A percentile compares a stretch with the other conserved stretches of the same genome.
Evolutionary conservation across 768 basidiomycete genomes (phyloP).

Genomic region (Erythrobasidium yunnanense): DNA sequence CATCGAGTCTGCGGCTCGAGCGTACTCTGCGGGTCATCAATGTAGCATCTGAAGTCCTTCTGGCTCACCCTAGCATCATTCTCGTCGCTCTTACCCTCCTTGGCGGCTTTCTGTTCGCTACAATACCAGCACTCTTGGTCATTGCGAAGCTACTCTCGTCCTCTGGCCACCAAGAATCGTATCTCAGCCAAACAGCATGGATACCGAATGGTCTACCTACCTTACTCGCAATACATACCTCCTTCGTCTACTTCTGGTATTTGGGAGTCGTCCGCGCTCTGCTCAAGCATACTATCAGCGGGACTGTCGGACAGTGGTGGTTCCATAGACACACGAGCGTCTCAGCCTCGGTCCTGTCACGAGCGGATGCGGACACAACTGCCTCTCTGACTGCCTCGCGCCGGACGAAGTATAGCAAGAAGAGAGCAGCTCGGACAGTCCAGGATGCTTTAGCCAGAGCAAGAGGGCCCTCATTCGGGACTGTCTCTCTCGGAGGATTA

Average conservation of each 20-base stretch:
- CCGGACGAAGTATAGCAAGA: neutral
- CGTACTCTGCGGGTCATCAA: constrained; percentile 22
- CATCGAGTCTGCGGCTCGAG: constrained; percentile 5
- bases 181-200: neutral
- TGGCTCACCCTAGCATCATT: constrained; percentile 4
- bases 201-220: neutral
- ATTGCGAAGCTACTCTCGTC: constrained; percentile 16
- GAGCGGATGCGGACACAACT: neutral
- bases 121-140: neutral
- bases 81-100: neutral
- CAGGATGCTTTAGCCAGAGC: neutral
- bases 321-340: neutral
- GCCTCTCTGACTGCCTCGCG: neutral
- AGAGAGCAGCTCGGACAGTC: neutral
- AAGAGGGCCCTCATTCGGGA: neutral
- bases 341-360: neutral
- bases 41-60: neutral
- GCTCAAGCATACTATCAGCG: constrained; percentile 5
- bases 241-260: constrained; percentile 20
- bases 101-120: neutral
- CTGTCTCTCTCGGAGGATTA: neutral
- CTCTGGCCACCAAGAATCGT: neutral
- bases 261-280: constrained; percentile 3
- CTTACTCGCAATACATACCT: neutral
- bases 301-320: constrained; percentile 21